Base-by-base conservation (phyloP, 306 rosid genomes). In the Astragalus glycyphyllos region DNA sequence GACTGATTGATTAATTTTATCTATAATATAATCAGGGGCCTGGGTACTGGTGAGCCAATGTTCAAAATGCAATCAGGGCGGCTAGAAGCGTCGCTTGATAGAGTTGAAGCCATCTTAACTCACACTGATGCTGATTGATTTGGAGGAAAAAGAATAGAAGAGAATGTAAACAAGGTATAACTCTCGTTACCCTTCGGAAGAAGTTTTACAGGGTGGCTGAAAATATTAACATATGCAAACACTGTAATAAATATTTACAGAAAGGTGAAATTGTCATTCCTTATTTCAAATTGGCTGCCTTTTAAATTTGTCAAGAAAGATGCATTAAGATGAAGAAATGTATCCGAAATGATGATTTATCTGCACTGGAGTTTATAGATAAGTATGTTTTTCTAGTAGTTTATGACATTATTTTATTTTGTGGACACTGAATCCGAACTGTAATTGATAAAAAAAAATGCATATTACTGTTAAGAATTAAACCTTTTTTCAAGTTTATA, bases 1-100 rank as follows among this genome's bases (percentile, higher is more conserved):
- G 65, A 59, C 67, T 76, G 68, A 56, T 34, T 72, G 31, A 49
- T 13, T 6, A 55, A 54, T 70, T 79, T 34, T 38, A 56, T 60
- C 50, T 71, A 68, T 66, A 46, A 68, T 71, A 68, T 66, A 46
- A 68, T 73, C 65, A 94, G 97, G 85, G 97, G 86, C 60, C 48
- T 94, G 60, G 98, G 98, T 32, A 87, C 98, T 8, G 87, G 86
- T 11, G 98, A 94, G 55, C 89, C 95, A 38, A 17, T 91, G 86
- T 89, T 94, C 81, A 94, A 94, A 87, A 84, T 90, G 98, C 84
- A 89, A 65, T 84, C 97, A 0, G 97, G 97, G 64, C 80, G 78
- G 71, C 65, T 89, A 65, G 88, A 88, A 63, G 97, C 96, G 75
- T 93, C 98, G 15, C 90, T 94, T 58, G 98, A 94, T 79, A 84